These are phyloP conservation scores for Dipteronia sinensis DNA, from an alignment of 345 rosid species.

Conservation along the genomic window DNA sequence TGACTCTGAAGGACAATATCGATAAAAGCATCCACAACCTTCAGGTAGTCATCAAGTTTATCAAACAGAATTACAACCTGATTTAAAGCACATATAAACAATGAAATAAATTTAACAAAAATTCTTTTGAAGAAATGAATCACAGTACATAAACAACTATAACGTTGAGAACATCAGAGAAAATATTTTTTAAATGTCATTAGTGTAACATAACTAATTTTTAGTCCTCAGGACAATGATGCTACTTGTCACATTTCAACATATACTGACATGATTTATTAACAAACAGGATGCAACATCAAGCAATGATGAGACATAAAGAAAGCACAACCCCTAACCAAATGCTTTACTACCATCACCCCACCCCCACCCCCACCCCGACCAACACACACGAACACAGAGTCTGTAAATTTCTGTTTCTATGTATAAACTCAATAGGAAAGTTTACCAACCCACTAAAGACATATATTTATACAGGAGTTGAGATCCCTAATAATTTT, in stretches of 20 bases:
- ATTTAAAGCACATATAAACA: constrained; percentile 10
- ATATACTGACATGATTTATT: not conserved
- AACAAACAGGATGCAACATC: not conserved
- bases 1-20: constrained; percentile 76
- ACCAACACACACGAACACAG: not conserved
- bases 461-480: not conserved
- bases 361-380: not conserved
- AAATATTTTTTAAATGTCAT: not conserved
- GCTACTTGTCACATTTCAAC: not conserved
- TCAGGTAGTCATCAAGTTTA: constrained; percentile 67
- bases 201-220: not conserved
- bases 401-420: too few relatives aligned
- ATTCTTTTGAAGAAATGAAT: constrained; percentile 1
- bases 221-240: not conserved
- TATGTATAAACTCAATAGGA: not conserved
- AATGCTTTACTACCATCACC: not conserved
- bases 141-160: not conserved
- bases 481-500: not conserved
- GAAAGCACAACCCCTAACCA: constrained; percentile 4
- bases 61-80: constrained; percentile 63
- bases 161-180: not conserved
- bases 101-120: constrained; percentile 1
- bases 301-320: not conserved
- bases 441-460: not conserved
- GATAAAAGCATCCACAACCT: constrained; percentile 75